Conservation (phyloP, 305 asterid genomes). For the Rubia tinctorum region DNA sequence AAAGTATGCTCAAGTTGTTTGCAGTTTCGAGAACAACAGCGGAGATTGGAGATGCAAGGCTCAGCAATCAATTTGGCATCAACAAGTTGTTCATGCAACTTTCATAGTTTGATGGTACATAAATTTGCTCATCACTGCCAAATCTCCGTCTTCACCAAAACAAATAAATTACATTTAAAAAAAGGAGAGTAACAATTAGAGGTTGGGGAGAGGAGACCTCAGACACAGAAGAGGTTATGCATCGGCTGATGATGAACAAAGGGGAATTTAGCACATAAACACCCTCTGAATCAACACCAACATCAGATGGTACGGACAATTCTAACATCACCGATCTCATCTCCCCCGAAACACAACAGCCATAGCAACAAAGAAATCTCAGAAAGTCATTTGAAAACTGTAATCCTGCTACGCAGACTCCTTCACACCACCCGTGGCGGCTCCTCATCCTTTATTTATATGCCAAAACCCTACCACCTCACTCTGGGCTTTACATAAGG, state of each 20-base stretch:
- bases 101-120: conserved; percentile 27
- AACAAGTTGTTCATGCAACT: neutral
- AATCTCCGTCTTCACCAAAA: too few relatives aligned
- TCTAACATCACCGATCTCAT: conserved; percentile 42
- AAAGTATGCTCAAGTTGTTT: too few relatives aligned
- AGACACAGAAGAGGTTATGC: conserved; percentile 19
- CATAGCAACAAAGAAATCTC: too few relatives aligned
- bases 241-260: conserved; percentile 10
- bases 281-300: conserved; percentile 11
- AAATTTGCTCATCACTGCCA: conserved; percentile 11
- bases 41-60: neutral
- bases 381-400: too few relatives aligned
- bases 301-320: conserved; percentile 80
- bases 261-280: conserved; percentile 9
- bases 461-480: neutral
- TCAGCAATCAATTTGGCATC: conserved; percentile 5
- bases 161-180: too few relatives aligned
- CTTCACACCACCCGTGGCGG: neutral
- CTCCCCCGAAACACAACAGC: neutral
- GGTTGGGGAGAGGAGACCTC: conserved; percentile 31
- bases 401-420: too few relatives aligned
- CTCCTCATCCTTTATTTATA: neutral
- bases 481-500: neutral
- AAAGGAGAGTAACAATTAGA: too few relatives aligned
- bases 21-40: too few relatives aligned